Evolutionary conservation across 441 rosid genomes (phyloP).

Genomic region (Brassica balearica): DNA sequence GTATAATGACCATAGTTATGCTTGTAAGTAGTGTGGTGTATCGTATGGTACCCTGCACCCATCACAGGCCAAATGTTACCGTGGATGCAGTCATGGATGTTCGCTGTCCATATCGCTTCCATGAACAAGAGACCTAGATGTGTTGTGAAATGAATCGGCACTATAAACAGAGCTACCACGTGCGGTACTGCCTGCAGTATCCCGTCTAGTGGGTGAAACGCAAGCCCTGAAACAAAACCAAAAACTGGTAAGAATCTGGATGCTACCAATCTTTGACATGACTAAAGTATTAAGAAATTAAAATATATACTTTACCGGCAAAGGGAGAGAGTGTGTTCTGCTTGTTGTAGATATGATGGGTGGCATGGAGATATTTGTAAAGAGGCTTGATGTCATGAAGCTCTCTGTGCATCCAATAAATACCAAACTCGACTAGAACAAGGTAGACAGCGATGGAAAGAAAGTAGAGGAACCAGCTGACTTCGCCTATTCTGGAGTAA

Average conservation of each 20-base stretch:
- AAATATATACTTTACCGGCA: conserved; percentile 63
- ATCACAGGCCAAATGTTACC: conserved; percentile 84
- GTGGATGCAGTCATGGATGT: conserved; percentile 93
- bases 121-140: conserved; percentile 79
- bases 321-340: conserved; percentile 96
- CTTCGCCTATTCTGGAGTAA: conserved; percentile 60
- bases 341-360: conserved; percentile 97
- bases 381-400: conserved; percentile 95
- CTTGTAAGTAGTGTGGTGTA: conserved; percentile 91
- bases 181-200: conserved; percentile 94
- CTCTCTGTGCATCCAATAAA: conserved; percentile 96
- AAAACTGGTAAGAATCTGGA: background rate
- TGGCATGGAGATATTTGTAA: conserved; percentile 89
- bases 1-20: conserved; percentile 98
- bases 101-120: conserved; percentile 90
- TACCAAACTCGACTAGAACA: conserved; percentile 79
- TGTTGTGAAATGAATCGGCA: conserved; percentile 80
- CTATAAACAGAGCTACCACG: conserved; percentile 71
- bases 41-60: conserved; percentile 99
- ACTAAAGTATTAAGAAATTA: background rate
- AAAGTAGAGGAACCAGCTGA: conserved; percentile 65
- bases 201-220: conserved; percentile 94
- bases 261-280: background rate
- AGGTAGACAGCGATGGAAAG: conserved; percentile 62
- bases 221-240: conserved; percentile 64